phyloP scores from a whole-genome alignment of 2,329 filamentous ascomycete genomes.

The Fusarium longipes region DNA sequence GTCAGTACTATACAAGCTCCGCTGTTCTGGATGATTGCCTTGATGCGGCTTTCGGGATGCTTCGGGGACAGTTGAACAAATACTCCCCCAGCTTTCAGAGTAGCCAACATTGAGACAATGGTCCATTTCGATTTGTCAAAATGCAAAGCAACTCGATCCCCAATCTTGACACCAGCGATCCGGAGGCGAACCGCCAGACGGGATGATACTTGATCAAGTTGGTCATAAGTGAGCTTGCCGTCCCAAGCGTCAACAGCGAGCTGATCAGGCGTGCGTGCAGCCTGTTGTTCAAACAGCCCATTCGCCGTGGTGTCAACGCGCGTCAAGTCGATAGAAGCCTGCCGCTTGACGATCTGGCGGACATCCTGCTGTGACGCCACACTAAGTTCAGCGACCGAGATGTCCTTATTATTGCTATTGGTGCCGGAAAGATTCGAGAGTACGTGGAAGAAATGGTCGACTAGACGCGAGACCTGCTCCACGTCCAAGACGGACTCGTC shows the following conservation, averaged over 20 bases:
- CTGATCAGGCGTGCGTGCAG: neutral
- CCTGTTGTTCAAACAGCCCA: conserved; percentile 5
- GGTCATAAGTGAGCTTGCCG: conserved; percentile 1
- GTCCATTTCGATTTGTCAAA: conserved; percentile 16
- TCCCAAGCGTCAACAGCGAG: conserved; percentile 4
- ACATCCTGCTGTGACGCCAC: conserved; percentile 8
- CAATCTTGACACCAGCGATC: conserved; percentile 4
- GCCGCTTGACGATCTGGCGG: conserved; percentile 5
- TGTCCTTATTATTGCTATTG: conserved; percentile 4
- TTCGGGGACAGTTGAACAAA: conserved; percentile 9
- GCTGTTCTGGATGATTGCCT: conserved; percentile 2
- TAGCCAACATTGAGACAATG: conserved; percentile 17
- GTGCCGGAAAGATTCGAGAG: conserved; percentile 1
- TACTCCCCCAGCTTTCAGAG: conserved; percentile 18
- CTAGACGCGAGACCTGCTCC: conserved; percentile 9
- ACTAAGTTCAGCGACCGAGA: conserved; percentile 9
- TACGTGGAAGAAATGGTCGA: conserved; percentile 7
- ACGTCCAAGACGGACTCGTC: conserved; percentile 8
- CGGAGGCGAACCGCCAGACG: conserved; percentile 3
- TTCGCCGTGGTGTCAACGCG: conserved; percentile 1
- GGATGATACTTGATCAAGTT: conserved; percentile 9
- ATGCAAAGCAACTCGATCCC: conserved; percentile 3
- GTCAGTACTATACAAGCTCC: conserved; percentile 5
- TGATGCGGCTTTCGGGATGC: conserved; percentile 7
- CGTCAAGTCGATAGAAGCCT: conserved; percentile 9